phyloP scores from a whole-genome alignment of 2,329 filamentous ascomycete species.

The Pleurostoma richardsiae region DNA sequence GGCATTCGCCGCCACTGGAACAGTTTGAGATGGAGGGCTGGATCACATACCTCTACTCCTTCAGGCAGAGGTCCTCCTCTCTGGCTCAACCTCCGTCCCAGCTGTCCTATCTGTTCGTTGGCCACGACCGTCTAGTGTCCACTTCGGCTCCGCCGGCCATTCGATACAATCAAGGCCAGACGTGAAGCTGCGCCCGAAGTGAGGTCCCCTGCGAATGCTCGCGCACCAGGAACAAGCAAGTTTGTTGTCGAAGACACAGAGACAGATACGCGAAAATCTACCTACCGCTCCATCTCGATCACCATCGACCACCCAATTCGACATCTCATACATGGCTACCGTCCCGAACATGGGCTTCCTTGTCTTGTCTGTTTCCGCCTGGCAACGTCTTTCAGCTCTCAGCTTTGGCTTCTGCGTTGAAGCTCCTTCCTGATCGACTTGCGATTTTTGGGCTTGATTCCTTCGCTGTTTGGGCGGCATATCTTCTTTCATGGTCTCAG shows the following conservation, averaged over 20 bases:
- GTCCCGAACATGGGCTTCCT: background rate
- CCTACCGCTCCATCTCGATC: background rate
- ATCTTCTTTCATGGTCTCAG: background rate
- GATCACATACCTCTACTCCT: conserved; percentile 44
- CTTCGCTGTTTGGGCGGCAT: background rate
- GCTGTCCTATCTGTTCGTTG: conserved; percentile 43
- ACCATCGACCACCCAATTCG: background rate
- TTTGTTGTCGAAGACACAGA: conserved; percentile 7
- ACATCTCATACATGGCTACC: background rate
- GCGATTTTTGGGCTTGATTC: conserved; percentile 3
- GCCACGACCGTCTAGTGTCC: conserved; percentile 34
- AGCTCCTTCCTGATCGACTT: background rate
- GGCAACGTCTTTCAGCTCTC: background rate
- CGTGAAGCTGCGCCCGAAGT: background rate
- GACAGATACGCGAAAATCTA: background rate
- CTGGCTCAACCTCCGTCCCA: conserved; percentile 36
- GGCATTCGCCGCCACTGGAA: conserved; percentile 33
- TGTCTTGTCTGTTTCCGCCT: conserved; percentile 2
- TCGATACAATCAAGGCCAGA: conserved; percentile 4
- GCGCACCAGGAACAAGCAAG: conserved; percentile 6
- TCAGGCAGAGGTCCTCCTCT: conserved; percentile 27
- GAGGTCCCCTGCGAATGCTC: conserved; percentile 13
- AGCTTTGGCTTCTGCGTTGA: conserved; percentile 1
- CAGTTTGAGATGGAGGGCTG: conserved; percentile 39
- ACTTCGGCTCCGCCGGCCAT: conserved; percentile 27